Evolutionary conservation across 768 basidiomycete species (phyloP), one percentile per base, ranked within the genome.

Genomic region (Phlegmacium glaucopus): DNA sequence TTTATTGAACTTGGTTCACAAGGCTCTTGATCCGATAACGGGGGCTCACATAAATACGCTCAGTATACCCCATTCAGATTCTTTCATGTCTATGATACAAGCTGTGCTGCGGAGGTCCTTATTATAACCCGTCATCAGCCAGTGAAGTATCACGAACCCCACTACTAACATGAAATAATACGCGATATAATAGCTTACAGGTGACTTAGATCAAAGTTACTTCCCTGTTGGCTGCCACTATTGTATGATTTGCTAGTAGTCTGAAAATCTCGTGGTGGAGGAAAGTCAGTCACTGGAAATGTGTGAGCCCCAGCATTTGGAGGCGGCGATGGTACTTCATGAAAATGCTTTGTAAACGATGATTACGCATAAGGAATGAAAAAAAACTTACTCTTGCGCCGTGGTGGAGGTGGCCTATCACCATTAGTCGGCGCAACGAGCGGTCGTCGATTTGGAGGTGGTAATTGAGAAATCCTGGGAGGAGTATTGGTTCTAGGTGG

Each of bases 261-360:
- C 29, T 62, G 61, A 62, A 90, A 92, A 22, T 72, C 71, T 34
- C 88, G 79, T 4, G 90, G 90, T 11, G 82, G 81, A 1, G 90
- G 90, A 61, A 92, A 90, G 42, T 83, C 87, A 11, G 72, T 68
- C n/a, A 83, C 77, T 6, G 87, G 88, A 61, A 90, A 93, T 12
- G 74, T 82, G 58, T 89, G 85, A 17, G 74, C 63, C 8, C 88
- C 88, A 35, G 76, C 78, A 45, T 74, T 79, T 2, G 88, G 79
- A 18, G 76, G 73, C 39, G 78, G 76, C 4, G 77, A 76, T 22
- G 72, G 73, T 22, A 77, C 76, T 77, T 36, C 18, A 42, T 46
- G 39, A 44, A 32, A 41, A 54, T 22, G 22, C 35, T 43, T 32
- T 42, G 48, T 61, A 38, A 56, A 41, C 50, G 41, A 48, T 27